A percentile compares a stretch with the other conserved stretches of the same genome.
Conservation (phyloP, 2,329 filamentous ascomycete genomes). For the Ophiostoma sp. region DNA sequence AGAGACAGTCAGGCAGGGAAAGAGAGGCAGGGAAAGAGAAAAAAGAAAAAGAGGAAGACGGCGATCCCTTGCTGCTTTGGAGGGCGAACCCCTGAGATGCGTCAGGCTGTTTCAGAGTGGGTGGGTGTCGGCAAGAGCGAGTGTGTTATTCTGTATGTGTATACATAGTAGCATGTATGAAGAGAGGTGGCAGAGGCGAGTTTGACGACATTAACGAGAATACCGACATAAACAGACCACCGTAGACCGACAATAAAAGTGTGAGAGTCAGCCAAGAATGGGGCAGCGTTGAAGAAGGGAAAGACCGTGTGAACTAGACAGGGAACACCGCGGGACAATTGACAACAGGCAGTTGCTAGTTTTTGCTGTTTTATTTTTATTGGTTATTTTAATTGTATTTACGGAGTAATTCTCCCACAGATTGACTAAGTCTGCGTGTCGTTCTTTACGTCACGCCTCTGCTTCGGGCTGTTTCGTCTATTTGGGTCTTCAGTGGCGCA, state of each 20-base stretch:
- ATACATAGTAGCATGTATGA: too few species aligned
- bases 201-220: background rate
- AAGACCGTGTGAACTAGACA: constrained; percentile 1
- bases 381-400: too few species aligned
- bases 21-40: background rate
- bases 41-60: constrained; percentile 5
- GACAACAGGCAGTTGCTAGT: background rate
- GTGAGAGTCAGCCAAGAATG: background rate
- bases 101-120: constrained; percentile 39
- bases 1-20: background rate
- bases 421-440: background rate
- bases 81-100: constrained; percentile 32
- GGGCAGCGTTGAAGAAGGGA: constrained; percentile 12
- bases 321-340: background rate
- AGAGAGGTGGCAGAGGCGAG: background rate
- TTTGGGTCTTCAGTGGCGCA: constrained; percentile 5
- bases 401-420: background rate
- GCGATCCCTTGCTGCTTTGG: constrained; percentile 18
- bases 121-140: constrained; percentile 21
- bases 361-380: too few species aligned
- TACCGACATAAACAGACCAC: background rate
- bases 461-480: constrained; percentile 10
- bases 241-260: background rate
- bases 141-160: too few species aligned
- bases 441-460: background rate